These are phyloP conservation scores for Solanum lignicaule DNA, from an alignment of 257 asterid genomes.

Conservation along the genomic window DNA sequence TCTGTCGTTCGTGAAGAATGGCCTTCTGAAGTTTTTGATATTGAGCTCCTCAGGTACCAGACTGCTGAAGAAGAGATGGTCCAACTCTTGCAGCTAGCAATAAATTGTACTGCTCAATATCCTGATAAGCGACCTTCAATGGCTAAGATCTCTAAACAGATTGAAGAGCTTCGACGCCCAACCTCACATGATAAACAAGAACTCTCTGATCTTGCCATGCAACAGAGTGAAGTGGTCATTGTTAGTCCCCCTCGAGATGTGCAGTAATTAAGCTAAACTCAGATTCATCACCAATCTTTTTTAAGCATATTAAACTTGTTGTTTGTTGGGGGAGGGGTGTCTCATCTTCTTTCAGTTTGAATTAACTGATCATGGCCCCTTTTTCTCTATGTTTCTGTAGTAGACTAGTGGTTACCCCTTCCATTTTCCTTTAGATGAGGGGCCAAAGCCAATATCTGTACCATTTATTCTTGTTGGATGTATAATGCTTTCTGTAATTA, in stretches of 20 bases:
- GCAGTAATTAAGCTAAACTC: constrained; percentile 3
- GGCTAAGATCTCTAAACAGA: constrained; percentile 31
- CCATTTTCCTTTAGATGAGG: not conserved
- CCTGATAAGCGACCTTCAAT: constrained; percentile 69
- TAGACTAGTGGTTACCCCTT: constrained; percentile 1
- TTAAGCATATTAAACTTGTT: constrained; percentile 4
- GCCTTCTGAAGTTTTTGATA: constrained; percentile 74
- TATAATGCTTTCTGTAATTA: constrained; percentile 21
- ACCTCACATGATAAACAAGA: constrained; percentile 19
- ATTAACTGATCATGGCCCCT: constrained; percentile 20
- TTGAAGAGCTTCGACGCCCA: constrained; percentile 35
- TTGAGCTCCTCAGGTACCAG: constrained; percentile 52
- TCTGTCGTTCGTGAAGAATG: constrained; percentile 73
- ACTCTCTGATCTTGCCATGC: constrained; percentile 39
- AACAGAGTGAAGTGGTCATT: constrained; percentile 10
- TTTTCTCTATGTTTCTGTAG: not conserved
- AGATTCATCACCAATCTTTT: not conserved
- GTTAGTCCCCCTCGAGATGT: not conserved
- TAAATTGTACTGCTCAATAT: constrained; percentile 71
- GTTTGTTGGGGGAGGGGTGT: constrained; percentile 13
- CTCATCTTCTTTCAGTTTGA: constrained; percentile 17
- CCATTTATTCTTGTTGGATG: constrained; percentile 34
- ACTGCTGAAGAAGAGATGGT: constrained; percentile 70
- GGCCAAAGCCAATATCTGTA: constrained; percentile 12
- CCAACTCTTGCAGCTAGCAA: constrained; percentile 70